Base-by-base conservation (phyloP, 768 basidiomycete genomes). In the Dioszegia hungarica region DNA sequence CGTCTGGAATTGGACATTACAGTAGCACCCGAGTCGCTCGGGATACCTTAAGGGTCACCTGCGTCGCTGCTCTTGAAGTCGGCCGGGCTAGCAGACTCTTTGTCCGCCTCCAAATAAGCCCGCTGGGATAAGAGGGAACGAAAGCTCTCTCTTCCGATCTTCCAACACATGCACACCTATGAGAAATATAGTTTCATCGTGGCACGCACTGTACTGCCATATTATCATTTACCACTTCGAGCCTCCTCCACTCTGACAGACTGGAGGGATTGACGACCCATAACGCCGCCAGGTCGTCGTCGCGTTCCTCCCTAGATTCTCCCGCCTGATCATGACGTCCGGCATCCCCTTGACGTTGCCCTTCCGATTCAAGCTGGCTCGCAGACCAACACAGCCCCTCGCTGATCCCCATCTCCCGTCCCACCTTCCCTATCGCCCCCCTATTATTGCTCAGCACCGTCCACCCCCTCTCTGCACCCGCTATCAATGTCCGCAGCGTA, bases 401-500 rank as follows among this genome's bases (percentile, higher is more conserved):
- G 20, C 45, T 22, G 3, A 73, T 75, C 24, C 76, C 78, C 74
- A 90, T 81, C 72, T 86, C 86, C 58, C 84, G 79, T 57, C 90
- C 59, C n/a, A 92, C 79, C 22, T 84, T 84, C 67, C 81, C 84
- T 24, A 91, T 83, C 62, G 89, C 89, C 28, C 85, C 81, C 61
- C 83, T 80, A 64, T 94, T 93, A 9, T 89, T 89, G 3, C 90
- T 92, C 45, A 93, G 77, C n/a, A 88, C 89, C 60, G 90, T 92
- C 87, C 87, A 86, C 0, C 85, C 84, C 25, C 81, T 76, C 36
- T 77, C 77, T 0, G 86, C 83, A 15, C 90, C 90, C 68, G 82
- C 82, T 19, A 85, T 76, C 78, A 91, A 78, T 52, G 86, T 88
- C 54, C 83, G 80, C 9, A 88, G 82, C 0, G 90, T 92, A 71